A percentile compares a stretch with the other conserved stretches of the same genome.
Evolutionary conservation across 2,329 filamentous ascomycete genomes (phyloP).

Genomic region (Ceratocystis albifundus): DNA sequence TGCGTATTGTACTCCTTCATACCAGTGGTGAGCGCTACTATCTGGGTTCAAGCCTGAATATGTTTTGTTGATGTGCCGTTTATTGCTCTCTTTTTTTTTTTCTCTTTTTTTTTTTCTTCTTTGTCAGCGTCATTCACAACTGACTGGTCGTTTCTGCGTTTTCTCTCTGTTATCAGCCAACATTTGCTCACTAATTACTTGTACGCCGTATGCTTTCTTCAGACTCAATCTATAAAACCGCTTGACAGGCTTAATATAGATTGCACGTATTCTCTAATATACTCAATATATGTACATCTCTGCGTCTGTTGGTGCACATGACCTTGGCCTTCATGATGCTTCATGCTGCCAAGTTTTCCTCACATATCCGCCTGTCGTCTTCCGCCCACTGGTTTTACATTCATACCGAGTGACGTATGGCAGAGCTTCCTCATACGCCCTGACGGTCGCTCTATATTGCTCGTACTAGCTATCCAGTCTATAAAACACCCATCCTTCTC

Average conservation of each 20-base stretch:
- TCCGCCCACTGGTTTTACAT: too few relatives aligned
- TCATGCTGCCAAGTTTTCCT: too few relatives aligned
- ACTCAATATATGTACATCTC: background rate
- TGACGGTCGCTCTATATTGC: too few relatives aligned
- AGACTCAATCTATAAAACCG: too few relatives aligned
- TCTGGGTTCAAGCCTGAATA: background rate
- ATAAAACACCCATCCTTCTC: background rate
- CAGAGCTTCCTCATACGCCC: too few relatives aligned
- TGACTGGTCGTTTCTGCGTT: background rate
- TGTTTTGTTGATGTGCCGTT: background rate
- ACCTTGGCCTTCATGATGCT: too few relatives aligned
- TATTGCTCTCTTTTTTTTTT: conserved; percentile 8
- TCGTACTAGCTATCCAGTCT: background rate
- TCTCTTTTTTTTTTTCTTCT: too few relatives aligned
- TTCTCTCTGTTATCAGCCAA: background rate
- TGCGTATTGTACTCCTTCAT: background rate
- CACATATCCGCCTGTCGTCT: too few relatives aligned
- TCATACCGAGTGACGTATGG: too few relatives aligned
- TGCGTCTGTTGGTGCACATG: background rate
- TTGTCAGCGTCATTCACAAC: background rate
- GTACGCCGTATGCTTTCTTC: background rate
- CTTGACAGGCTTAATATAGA: background rate
- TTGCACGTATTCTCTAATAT: background rate
- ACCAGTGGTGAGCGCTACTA: background rate
- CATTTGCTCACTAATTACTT: background rate